phyloP scores from a whole-genome alignment of 2,329 filamentous ascomycete species.

The Claviceps humidiphila region DNA sequence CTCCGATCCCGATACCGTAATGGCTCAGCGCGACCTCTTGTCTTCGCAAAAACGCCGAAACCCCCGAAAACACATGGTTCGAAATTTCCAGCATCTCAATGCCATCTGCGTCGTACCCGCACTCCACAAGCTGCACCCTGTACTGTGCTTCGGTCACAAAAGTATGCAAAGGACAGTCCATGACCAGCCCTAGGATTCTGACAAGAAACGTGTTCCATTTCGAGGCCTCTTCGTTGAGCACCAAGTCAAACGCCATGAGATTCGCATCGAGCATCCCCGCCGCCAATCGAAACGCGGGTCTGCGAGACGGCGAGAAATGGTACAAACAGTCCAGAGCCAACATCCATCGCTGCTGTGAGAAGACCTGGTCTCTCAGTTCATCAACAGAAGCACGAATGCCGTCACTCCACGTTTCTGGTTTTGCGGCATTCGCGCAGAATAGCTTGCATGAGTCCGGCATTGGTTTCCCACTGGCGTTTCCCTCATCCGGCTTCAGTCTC shows the following conservation, averaged over 20 bases:
- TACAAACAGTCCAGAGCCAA: slow-evolving; percentile 44
- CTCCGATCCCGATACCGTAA: slow-evolving; percentile 22
- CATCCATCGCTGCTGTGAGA: slow-evolving; percentile 32
- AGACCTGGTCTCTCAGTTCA: slow-evolving; percentile 12
- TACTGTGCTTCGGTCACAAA: slow-evolving; percentile 35
- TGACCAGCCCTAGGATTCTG: slow-evolving; percentile 29
- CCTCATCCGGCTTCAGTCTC: slow-evolving; percentile 10
- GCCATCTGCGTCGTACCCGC: slow-evolving; percentile 29
- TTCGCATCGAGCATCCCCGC: slow-evolving; percentile 28
- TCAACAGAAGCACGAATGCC: slow-evolving; percentile 13
- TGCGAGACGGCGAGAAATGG: slow-evolving; percentile 40
- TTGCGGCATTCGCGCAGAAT: slow-evolving; percentile 36
- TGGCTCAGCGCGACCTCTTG: slow-evolving; percentile 20
- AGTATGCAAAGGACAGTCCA: slow-evolving; percentile 34
- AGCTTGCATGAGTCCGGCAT: slow-evolving; percentile 17
- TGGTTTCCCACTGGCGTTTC: neutral
- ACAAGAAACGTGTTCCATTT: slow-evolving; percentile 20
- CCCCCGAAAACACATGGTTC: slow-evolving; percentile 35
- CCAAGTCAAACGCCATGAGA: slow-evolving; percentile 42
- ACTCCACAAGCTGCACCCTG: slow-evolving; percentile 26
- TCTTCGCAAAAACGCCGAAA: slow-evolving; percentile 29
- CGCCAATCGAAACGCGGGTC: slow-evolving; percentile 30
- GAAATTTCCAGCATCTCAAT: slow-evolving; percentile 38
- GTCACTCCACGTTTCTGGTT: slow-evolving; percentile 28
- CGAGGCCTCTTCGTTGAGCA: slow-evolving; percentile 23